phyloP scores from a whole-genome alignment of 345 rosid genomes.

The Hevea brasiliensis region DNA sequence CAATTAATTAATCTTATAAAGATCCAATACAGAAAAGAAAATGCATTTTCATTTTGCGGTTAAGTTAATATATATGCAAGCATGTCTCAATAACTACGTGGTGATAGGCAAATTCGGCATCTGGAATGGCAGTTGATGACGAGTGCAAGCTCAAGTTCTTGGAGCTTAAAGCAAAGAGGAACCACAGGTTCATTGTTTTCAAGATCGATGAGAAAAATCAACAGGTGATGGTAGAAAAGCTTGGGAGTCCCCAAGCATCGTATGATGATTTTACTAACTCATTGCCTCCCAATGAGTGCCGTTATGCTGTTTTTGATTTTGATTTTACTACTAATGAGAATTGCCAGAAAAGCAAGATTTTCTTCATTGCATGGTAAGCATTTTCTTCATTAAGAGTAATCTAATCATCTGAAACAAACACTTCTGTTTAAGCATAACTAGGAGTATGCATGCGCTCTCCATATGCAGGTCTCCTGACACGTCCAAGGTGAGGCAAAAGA shows the following conservation, averaged over 20 bases:
- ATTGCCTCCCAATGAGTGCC: slow-evolving; percentile 61
- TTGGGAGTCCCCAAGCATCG: slow-evolving; percentile 55
- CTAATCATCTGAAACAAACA: too few relatives aligned
- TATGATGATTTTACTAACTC: slow-evolving; percentile 56
- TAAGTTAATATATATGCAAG: too few relatives aligned
- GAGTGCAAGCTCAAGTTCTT: slow-evolving; percentile 75
- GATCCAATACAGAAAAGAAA: too few relatives aligned
- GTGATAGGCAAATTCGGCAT: slow-evolving; percentile 64
- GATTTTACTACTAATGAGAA: slow-evolving; percentile 69
- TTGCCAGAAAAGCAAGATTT: slow-evolving; percentile 70
- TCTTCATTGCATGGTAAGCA: slow-evolving; percentile 68
- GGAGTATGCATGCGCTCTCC: too few relatives aligned
- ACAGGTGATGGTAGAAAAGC: slow-evolving; percentile 55
- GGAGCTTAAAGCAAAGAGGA: slow-evolving; percentile 72
- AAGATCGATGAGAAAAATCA: slow-evolving; percentile 67
- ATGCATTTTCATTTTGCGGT: too few relatives aligned
- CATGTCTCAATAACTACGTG: too few relatives aligned
- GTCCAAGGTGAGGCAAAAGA: slow-evolving; percentile 69
- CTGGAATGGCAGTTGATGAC: slow-evolving; percentile 71
- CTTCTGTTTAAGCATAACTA: too few relatives aligned
- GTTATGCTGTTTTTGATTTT: slow-evolving; percentile 68
- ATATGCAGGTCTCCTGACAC: slow-evolving; percentile 59
- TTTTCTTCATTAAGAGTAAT: too few relatives aligned
- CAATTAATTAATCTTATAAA: too few relatives aligned
- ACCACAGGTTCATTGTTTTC: slow-evolving; percentile 57